Evolutionary conservation across 129 eudicot genomes (phyloP).

Genomic region (Flaveria sonorensis): DNA sequence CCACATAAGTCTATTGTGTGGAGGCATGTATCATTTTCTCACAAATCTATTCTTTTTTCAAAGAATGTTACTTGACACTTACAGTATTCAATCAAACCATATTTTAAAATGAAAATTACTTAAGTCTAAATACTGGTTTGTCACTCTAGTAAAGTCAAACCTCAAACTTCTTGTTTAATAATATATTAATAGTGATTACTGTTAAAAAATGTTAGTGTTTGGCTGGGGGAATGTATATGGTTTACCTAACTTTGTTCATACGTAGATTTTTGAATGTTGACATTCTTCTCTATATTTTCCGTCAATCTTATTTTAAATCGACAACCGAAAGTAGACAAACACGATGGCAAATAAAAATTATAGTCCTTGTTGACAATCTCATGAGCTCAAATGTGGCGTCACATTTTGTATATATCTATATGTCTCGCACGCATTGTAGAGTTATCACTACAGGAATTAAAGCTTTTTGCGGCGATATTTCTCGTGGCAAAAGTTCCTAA

Average conservation of each 20-base stretch:
- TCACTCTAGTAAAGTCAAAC: neutral
- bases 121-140: too few species aligned
- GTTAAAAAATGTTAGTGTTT: slow-evolving; percentile 11
- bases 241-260: slow-evolving; percentile 21
- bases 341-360: neutral
- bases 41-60: too few species aligned
- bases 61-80: too few species aligned
- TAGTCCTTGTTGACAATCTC: neutral
- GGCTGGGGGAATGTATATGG: slow-evolving; percentile 29
- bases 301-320: slow-evolving; percentile 5
- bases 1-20: too few species aligned
- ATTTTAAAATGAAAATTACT: neutral
- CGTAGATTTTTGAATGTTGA: slow-evolving; percentile 19
- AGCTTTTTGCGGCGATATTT: too few species aligned
- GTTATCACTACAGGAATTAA: too few species aligned
- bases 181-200: neutral
- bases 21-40: too few species aligned
- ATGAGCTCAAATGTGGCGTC: neutral
- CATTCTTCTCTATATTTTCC: slow-evolving; percentile 12
- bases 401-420: neutral
- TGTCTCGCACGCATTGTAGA: neutral
- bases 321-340: slow-evolving; percentile 5
- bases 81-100: neutral
- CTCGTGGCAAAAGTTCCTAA: too few species aligned
- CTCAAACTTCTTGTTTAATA: neutral